Conservation (phyloP, 805 yeast species). For the Saturnispora gosingensis region DNA sequence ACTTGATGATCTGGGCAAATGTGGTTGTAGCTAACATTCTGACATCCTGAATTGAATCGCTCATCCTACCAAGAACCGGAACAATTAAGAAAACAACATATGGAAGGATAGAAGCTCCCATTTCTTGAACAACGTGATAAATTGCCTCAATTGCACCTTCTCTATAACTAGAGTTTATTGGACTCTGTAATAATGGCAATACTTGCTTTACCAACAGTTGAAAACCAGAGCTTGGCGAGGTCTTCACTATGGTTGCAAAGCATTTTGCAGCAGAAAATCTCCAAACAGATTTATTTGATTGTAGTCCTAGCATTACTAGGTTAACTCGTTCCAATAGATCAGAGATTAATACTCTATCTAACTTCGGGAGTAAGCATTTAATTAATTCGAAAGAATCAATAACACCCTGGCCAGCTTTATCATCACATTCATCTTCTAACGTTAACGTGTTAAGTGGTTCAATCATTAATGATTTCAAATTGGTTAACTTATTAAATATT, state of each 20-base stretch:
- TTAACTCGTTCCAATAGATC: slow-evolving; percentile 48
- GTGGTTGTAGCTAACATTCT: slow-evolving; percentile 89
- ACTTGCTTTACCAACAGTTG: slow-evolving; percentile 69
- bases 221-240: slow-evolving; percentile 61
- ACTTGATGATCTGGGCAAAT: slow-evolving; percentile 88
- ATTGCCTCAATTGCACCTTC: slow-evolving; percentile 93
- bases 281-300: slow-evolving; percentile 69
- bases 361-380: slow-evolving; percentile 59
- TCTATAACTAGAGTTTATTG: slow-evolving; percentile 58
- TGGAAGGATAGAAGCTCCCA: slow-evolving; percentile 87
- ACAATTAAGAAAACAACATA: slow-evolving; percentile 92
- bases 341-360: slow-evolving; percentile 40
- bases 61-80: slow-evolving; percentile 95
- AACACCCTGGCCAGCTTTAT: slow-evolving; percentile 59
- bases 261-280: slow-evolving; percentile 88
- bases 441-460: slow-evolving; percentile 41
- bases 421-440: slow-evolving; percentile 26
- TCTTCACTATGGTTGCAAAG: slow-evolving; percentile 67
- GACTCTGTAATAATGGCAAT: slow-evolving; percentile 72
- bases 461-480: slow-evolving; percentile 54
- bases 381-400: slow-evolving; percentile 82
- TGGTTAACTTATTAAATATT: slow-evolving; percentile 56
- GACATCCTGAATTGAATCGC: slow-evolving; percentile 86
- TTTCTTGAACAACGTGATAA: slow-evolving; percentile 71
- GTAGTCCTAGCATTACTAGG: slow-evolving; percentile 42